Evolutionary conservation across 495 filamentous ascomycete species (phyloP), one percentile per base, ranked within the genome.

Genomic region (Penicillium nucicola): DNA sequence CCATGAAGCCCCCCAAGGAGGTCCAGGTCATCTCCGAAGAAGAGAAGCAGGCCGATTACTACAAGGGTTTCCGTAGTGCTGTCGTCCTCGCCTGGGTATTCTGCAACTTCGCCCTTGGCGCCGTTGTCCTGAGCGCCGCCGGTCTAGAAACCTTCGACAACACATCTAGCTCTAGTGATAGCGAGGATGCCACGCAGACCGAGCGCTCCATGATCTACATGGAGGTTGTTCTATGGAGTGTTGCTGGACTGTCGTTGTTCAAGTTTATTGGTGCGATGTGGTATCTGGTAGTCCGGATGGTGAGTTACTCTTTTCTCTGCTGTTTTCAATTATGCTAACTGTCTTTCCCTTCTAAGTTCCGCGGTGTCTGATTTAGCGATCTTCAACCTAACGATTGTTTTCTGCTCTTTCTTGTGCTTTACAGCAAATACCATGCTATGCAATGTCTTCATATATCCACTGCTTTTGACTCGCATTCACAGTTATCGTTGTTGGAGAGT

Each of bases 11-110:
- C 1, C 77, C 79, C 39, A 86, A 89, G 52, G 84, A 89, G 52
- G 78, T 83, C 53, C 73, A 79, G 8, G 65, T 70, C 0, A 74
- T 82, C 17, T 74, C 81, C 11, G 79, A 86, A 5, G 69, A 75
- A 36, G 90, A 96, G 60, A 87, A 86, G 58, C 93, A 99, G 71
- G 90, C 96, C 72, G 93, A 97, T 67, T 99, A 97, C 66, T 99
- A 99, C 77, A 90, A 92, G 61, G 93, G 92, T 35, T 95, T 99
- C 65, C 81, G 95, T 40, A 91, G 87, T 46, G 80, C 88, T 12
- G 90, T 96, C 59, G 95, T 99, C 46, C 75, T 99, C 43, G 80
- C 85, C 48, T 99, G 95, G 95, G 93, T 99, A 72, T 90, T 96
- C 62, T 92, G 84, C 57, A 99, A 99, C 69, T 88, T 97, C 62